Evolutionary conservation across 768 basidiomycete species (phyloP).

Genomic region (Multifurca ochricompacta): DNA sequence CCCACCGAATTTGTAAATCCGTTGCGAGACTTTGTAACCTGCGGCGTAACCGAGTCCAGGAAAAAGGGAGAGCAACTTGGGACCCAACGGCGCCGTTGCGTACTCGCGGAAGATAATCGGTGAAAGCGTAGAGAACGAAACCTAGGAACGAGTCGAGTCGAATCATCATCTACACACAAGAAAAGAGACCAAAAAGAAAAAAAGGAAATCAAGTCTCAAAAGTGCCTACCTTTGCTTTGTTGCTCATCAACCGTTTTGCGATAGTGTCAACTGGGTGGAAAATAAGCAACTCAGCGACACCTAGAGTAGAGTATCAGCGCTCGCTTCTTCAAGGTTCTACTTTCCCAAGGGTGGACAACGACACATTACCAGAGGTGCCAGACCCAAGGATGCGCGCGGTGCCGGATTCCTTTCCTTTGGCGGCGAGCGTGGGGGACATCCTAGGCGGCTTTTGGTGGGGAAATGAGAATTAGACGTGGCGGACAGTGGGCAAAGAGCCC

Average conservation of each 20-base stretch:
- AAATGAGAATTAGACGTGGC: neutral
- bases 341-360: neutral
- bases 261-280: conserved; percentile 97
- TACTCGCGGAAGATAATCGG: conserved; percentile 84
- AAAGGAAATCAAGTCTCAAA: neutral
- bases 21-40: conserved; percentile 92
- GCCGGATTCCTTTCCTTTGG: conserved; percentile 70
- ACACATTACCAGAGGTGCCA: conserved; percentile 72
- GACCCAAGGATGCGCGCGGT: conserved; percentile 87
- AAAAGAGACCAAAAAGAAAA: neutral
- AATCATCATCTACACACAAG: neutral
- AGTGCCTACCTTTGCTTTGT: conserved; percentile 67
- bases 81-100: conserved; percentile 55
- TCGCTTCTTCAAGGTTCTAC: too few species aligned
- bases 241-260: conserved; percentile 98
- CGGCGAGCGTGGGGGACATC: conserved; percentile 44
- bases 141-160: conserved; percentile 34
- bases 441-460: neutral
- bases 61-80: conserved; percentile 86
- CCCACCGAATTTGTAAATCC: conserved; percentile 96
- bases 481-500: neutral
- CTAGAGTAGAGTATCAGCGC: conserved; percentile 32
- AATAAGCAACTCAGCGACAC: conserved; percentile 88
- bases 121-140: conserved; percentile 53
- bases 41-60: conserved; percentile 97